Conservation (phyloP, 2,329 filamentous ascomycete species). For the Aspergillus transmontanensis region DNA sequence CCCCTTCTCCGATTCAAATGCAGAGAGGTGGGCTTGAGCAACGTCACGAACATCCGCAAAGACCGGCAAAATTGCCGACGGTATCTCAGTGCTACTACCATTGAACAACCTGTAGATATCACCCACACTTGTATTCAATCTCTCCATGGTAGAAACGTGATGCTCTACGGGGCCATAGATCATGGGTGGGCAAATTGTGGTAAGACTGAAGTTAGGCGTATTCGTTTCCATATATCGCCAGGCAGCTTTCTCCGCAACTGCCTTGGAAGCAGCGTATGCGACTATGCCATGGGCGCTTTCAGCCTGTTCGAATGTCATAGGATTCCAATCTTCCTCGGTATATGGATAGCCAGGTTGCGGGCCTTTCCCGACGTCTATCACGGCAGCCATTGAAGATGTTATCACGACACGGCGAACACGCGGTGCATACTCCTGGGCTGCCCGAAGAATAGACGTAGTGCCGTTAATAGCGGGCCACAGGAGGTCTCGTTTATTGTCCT, state of each 20-base stretch:
- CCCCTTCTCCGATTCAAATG: neutral
- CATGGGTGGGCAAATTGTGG: slow-evolving; percentile 7
- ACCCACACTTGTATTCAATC: neutral
- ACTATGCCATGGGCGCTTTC: too few relatives aligned
- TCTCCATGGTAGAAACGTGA: neutral
- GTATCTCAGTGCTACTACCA: neutral
- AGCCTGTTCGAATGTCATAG: neutral
- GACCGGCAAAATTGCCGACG: neutral
- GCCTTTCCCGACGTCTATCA: neutral
- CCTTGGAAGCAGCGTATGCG: neutral
- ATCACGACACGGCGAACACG: slow-evolving; percentile 2
- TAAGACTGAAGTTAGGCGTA: slow-evolving; percentile 7
- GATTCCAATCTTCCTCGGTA: slow-evolving; percentile 4
- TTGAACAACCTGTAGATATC: slow-evolving; percentile 3
- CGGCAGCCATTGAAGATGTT: slow-evolving; percentile 8
- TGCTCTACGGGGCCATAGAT: slow-evolving; percentile 6
- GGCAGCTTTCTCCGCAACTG: slow-evolving; percentile 10
- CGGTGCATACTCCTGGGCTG: neutral
- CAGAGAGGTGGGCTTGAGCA: slow-evolving; percentile 10
- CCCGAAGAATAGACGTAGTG: neutral
- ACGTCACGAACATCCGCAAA: slow-evolving; percentile 18
- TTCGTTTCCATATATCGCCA: slow-evolving; percentile 6
- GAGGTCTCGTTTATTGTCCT: slow-evolving; percentile 1
- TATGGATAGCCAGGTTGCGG: neutral
- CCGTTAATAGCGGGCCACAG: slow-evolving; percentile 7